Evolutionary conservation across 352 stramenopile species (phyloP).

Genomic region (Pythium phragmitis): DNA sequence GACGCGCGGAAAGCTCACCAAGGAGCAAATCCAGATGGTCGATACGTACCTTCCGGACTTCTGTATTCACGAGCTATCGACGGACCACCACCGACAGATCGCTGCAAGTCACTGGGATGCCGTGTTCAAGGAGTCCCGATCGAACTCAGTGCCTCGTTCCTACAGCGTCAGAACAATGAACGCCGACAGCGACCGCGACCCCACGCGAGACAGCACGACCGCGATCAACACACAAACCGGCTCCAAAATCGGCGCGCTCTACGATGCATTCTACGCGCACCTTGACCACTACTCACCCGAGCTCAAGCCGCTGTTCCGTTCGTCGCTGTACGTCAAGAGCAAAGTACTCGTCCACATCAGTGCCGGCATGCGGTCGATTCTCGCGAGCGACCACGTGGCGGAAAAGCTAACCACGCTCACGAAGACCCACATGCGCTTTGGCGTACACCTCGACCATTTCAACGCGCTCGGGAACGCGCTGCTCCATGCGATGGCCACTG

Average conservation of each 20-base stretch:
- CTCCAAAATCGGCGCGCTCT: conserved; percentile 33
- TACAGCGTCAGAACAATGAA: neutral
- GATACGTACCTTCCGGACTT: conserved; percentile 43
- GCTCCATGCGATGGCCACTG: conserved; percentile 33
- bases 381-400: conserved; percentile 49
- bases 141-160: neutral
- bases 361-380: conserved; percentile 43
- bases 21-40: conserved; percentile 31
- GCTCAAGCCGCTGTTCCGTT: conserved; percentile 47
- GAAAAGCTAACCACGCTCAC: conserved; percentile 65
- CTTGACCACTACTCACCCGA: conserved; percentile 45
- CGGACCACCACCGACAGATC: conserved; percentile 30
- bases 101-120: conserved; percentile 38
- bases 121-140: conserved; percentile 33
- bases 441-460: conserved; percentile 87
- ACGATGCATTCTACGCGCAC: conserved; percentile 50
- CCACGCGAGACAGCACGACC: neutral
- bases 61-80: conserved; percentile 38
- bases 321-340: conserved; percentile 60
- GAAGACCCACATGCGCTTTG: conserved; percentile 76
- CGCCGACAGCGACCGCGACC: neutral
- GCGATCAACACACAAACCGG: conserved; percentile 24
- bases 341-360: conserved; percentile 90
- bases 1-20: conserved; percentile 18
- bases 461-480: conserved; percentile 88